These are phyloP conservation scores for Trichosanthes cucumerina DNA, from an alignment of 306 rosid genomes.

Conservation along the genomic window DNA sequence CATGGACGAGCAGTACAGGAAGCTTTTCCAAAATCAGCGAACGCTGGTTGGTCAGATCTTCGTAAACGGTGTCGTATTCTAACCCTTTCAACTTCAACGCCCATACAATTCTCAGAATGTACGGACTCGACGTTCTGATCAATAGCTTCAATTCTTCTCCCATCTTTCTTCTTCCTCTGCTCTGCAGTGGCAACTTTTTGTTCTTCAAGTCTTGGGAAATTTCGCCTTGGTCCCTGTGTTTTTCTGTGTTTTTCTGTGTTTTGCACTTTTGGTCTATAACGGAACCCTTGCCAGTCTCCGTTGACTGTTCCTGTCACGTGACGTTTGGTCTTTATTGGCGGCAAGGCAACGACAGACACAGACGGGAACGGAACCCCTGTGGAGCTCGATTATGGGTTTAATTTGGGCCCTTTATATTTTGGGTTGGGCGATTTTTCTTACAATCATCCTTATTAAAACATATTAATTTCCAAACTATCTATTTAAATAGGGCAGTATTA, in stretches of 20 bases:
- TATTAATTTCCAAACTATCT: no score
- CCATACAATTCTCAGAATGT: slow-evolving; percentile 23
- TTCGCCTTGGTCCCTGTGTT: neutral
- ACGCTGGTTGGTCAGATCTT: slow-evolving; percentile 32
- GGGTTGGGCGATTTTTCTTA: no score
- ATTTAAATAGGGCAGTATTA: no score
- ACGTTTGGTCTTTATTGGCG: neutral
- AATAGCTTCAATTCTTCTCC: slow-evolving; percentile 17
- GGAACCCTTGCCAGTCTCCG: no score
- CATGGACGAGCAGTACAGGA: slow-evolving; percentile 23
- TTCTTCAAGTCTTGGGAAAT: neutral
- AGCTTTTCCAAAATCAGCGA: slow-evolving; percentile 20
- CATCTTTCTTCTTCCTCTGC: neutral
- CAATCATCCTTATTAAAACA: no score
- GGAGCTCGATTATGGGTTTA: no score
- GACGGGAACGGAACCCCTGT: no score
- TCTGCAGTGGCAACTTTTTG: neutral
- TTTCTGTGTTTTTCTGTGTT: neutral
- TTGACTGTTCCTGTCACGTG: neutral
- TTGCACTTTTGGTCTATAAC: neutral
- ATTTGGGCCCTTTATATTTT: no score
- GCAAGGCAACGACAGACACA: neutral
- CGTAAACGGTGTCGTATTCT: slow-evolving; percentile 14
- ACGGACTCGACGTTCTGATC: slow-evolving; percentile 18
- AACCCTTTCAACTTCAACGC: slow-evolving; percentile 28